These are phyloP conservation scores for Pseudocercospora pini-densiflorae DNA, from an alignment of 2,329 filamentous ascomycete genomes.

Conservation along the genomic window DNA sequence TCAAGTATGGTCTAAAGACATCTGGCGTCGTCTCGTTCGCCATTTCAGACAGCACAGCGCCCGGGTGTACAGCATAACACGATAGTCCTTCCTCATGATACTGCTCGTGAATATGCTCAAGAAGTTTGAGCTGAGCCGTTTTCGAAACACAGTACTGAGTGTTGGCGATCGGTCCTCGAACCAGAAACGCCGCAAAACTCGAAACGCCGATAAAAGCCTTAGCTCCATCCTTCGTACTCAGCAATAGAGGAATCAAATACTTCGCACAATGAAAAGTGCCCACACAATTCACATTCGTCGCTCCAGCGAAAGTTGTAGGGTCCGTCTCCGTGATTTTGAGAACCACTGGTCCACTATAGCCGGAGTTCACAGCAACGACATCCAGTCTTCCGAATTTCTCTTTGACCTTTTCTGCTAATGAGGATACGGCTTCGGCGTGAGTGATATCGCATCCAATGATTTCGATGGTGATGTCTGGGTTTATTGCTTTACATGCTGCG, in stretches of 20 bases:
- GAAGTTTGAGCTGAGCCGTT: constrained; percentile 43
- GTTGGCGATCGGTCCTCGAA: constrained; percentile 47
- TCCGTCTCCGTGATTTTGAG: constrained; percentile 31
- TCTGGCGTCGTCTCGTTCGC: constrained; percentile 42
- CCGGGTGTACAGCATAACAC: constrained; percentile 43
- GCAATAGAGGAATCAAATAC: constrained; percentile 35
- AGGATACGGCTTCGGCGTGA: constrained; percentile 21
- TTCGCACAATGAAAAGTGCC: constrained; percentile 37
- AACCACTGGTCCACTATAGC: constrained; percentile 29
- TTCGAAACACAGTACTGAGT: constrained; percentile 45
- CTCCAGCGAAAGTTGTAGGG: constrained; percentile 29
- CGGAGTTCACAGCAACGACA: constrained; percentile 35
- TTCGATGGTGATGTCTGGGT: constrained; percentile 34
- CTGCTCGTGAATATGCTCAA: constrained; percentile 47
- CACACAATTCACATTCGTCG: constrained; percentile 36
- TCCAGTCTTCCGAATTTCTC: constrained; percentile 32
- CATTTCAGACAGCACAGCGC: constrained; percentile 44
- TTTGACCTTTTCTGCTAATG: constrained; percentile 25
- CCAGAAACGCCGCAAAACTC: constrained; percentile 39
- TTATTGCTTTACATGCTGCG: constrained; percentile 33
- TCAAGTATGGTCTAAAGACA: constrained; percentile 28
- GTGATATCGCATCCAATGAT: constrained; percentile 36
- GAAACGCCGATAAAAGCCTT: constrained; percentile 43
- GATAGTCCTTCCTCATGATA: constrained; percentile 37
- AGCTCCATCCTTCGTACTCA: constrained; percentile 24